phyloP scores from a whole-genome alignment of 352 stramenopile genomes.

The Thalassiosira hispida region DNA sequence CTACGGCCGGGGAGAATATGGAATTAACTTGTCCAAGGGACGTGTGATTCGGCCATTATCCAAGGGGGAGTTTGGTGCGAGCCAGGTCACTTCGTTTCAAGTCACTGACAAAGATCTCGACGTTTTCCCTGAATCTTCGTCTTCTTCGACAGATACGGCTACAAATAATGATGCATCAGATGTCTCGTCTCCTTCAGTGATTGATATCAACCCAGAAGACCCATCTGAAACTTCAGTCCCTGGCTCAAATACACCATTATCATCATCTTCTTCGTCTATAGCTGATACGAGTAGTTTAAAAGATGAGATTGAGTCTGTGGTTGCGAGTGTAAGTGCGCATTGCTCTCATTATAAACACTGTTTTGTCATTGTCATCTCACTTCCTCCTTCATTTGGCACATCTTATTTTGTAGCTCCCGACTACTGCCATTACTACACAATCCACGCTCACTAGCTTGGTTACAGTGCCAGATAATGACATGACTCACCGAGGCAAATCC shows the following conservation, averaged over 20 bases:
- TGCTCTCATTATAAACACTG: too few species aligned
- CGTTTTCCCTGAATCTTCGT: not conserved
- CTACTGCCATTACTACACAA: not conserved
- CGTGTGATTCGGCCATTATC: conserved; percentile 19
- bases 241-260: too few species aligned
- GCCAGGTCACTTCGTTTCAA: conserved; percentile 22
- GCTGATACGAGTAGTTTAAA: too few species aligned
- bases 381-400: not conserved
- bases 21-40: not conserved
- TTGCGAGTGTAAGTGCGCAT: too few species aligned
- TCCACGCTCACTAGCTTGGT: conserved; percentile 27
- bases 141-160: not conserved
- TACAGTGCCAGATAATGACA: conserved; percentile 10
- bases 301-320: too few species aligned
- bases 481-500: conserved; percentile 24
- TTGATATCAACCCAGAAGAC: too few species aligned
- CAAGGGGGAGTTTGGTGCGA: conserved; percentile 11
- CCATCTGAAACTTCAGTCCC: too few species aligned
- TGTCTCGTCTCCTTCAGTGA: not conserved
- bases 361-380: too few species aligned
- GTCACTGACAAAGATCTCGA: conserved; percentile 32
- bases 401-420: not conserved
- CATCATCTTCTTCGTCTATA: too few species aligned
- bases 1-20: conserved; percentile 14
- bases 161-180: not conserved